Base-by-base conservation (phyloP, 2,329 filamentous ascomycete genomes). In the Penicillium crustosum region DNA sequence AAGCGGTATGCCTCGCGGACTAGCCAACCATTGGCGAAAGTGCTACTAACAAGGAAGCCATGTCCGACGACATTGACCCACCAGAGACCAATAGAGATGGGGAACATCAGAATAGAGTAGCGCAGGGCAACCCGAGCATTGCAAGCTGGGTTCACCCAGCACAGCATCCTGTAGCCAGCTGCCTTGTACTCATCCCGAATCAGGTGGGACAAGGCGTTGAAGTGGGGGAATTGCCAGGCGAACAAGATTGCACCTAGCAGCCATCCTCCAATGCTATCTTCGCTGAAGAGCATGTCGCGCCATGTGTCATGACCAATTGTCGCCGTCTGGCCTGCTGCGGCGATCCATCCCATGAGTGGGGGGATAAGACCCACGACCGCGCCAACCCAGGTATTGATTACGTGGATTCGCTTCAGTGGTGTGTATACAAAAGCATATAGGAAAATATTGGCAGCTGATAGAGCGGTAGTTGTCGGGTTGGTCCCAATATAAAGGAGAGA, bases 221-320 rank as follows among this genome's bases (percentile, higher is more conserved):
- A 99, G 77, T 99, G 94, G 3, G 94, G 92, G 71, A 99, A 97
- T 72, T 99, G 93, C 94, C 94, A 99, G 13, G 92, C 89, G 65
- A 96, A 96, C 6, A 99, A 80, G 7, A 97, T 78, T 0, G 83
- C 86, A 1, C 91, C 93, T 15, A 97, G 80, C 0, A 97, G 78
- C 94, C 94, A 99, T 4, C 93, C 94, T 6, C 94, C 94, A 12
- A 86, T 77, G 27, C 81, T 83, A 73, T 86, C 69, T 73, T 87
- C 72, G 68, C 90, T 88, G 56, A 95, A 84, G 0, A 96, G 79
- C 39, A 96, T 82, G 70, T 94, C 91, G 49, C 83, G 82, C 87
- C 89, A 94, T 12, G 86, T 88, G 31, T 89, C 89, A 63, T 88
- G 86, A 23, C 83, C 85, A 1, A 75, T 77, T 3, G 87, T 90